phyloP scores from a whole-genome alignment of 768 basidiomycete genomes.

The Phylloporus sp. region DNA sequence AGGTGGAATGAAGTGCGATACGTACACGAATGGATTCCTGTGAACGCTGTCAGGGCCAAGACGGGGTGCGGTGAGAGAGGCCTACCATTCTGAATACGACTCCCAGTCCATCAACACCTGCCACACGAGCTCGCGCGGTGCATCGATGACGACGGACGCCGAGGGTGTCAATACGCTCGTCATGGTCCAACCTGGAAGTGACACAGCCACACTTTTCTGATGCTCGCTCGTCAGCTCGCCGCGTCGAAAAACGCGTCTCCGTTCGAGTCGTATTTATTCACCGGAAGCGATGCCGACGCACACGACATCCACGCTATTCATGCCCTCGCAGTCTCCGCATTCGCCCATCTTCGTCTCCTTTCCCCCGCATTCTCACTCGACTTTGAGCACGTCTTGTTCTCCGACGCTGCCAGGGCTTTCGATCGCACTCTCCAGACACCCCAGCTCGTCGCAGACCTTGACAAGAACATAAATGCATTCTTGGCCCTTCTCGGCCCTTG shows the following conservation, averaged over 20 bases:
- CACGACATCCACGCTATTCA: constrained; percentile 87
- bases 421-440: constrained; percentile 74
- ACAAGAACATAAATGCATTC: constrained; percentile 56
- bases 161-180: constrained; percentile 45
- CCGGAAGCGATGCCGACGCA: constrained; percentile 70
- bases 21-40: constrained; percentile 69
- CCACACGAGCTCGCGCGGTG: constrained; percentile 61
- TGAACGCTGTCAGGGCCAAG: not conserved
- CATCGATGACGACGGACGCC: constrained; percentile 51
- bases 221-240: constrained; percentile 75
- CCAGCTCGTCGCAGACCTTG: constrained; percentile 60
- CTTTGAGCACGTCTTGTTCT: constrained; percentile 74
- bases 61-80: not conserved
- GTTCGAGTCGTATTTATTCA: constrained; percentile 87
- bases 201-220: not conserved
- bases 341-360: constrained; percentile 63
- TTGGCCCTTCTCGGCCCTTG: constrained; percentile 71
- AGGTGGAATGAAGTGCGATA: too few relatives aligned
- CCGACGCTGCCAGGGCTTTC: constrained; percentile 62
- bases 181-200: not conserved
- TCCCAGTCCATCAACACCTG: constrained; percentile 53
- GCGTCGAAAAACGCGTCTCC: constrained; percentile 69
- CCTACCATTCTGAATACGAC: constrained; percentile 59
- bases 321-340: constrained; percentile 73
- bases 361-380: constrained; percentile 45